Base-by-base conservation (phyloP, 306 rosid species). In the Trifolium repens region DNA sequence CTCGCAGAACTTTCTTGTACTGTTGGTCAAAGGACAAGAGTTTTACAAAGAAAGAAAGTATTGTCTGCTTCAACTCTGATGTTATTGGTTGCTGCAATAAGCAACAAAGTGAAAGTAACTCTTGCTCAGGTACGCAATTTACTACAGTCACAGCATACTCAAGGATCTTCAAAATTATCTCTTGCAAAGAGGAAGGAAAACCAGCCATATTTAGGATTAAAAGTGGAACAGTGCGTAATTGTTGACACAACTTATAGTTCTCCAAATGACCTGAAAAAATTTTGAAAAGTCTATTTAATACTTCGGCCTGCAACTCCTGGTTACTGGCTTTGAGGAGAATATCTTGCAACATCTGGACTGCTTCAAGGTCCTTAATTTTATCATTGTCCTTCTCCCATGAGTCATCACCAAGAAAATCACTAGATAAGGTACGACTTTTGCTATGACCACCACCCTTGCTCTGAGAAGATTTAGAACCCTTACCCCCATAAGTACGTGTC, bases 121-220 rank as follows among this genome's bases (percentile, higher is more conserved):
- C 99, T 84, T 96, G 99, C 83, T 96, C 99, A 7, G 99, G 99
- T 82, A 96, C 93, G 65, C 98, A 92, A 83, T 96, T 96, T 75
- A 92, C 98, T 57, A 96, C 99, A 71, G 98, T 96, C 85, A 96
- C 99, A 59, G 94, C 99, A 89, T 96, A 96, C 86, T 96, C 99
- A 37, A 96, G 99, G 86, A 96, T 96, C 87, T 96, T 96, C 88
- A 96, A 79, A 79, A 96, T 91, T 70, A 88, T 91, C 77, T 92
- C 99, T 82, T 91, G 98, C 80, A 92, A 84, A 67, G 96, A 75
- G 67, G 93, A 75, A 73, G 98, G 96, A 75, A 96, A 90, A 71
- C 89, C 92, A 42, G 87, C 97, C 99, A 96, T 96, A 77, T 96
- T 96, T 78, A 96, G 85, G 83, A 96, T 96, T 68, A 96, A 84